Evolutionary conservation across 1,284 basidiomycete species (phyloP).

Genomic region (Leccinum insolens): DNA sequence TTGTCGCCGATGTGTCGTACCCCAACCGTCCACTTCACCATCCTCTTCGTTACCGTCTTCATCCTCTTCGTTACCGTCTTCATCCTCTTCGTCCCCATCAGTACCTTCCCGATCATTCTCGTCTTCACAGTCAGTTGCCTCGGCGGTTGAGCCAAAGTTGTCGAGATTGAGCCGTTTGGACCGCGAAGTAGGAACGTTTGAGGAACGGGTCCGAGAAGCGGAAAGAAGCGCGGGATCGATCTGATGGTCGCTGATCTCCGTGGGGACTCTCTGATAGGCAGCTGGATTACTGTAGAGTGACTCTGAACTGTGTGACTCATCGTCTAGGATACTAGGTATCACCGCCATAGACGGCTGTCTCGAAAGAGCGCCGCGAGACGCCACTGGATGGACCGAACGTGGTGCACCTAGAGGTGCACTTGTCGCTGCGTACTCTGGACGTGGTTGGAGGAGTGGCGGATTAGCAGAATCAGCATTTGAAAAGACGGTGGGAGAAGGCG

Average conservation of each 20-base stretch:
- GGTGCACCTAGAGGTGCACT: neutral
- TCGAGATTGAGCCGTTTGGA: neutral
- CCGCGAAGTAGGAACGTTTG: neutral
- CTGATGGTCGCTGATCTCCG: neutral
- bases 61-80: neutral
- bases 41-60: too few species aligned
- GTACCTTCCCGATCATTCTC: neutral
- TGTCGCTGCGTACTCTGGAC: neutral
- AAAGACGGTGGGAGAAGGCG: neutral
- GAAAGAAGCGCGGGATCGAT: neutral
- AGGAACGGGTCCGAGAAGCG: neutral
- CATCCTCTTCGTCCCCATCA: neutral
- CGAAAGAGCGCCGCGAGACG: neutral
- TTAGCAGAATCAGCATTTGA: neutral
- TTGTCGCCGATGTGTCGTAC: neutral
- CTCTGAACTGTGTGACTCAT: neutral
- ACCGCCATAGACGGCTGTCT: neutral
- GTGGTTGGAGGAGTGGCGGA: neutral
- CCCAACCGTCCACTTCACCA: neutral
- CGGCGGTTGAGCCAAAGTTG: neutral
- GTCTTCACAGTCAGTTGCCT: neutral
- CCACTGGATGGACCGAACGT: neutral
- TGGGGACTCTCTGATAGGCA: neutral
- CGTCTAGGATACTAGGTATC: neutral
- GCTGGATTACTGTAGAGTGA: neutral